Base-by-base conservation (phyloP, 495 filamentous ascomycete species). In the Penicillium psychrofluorescens region DNA sequence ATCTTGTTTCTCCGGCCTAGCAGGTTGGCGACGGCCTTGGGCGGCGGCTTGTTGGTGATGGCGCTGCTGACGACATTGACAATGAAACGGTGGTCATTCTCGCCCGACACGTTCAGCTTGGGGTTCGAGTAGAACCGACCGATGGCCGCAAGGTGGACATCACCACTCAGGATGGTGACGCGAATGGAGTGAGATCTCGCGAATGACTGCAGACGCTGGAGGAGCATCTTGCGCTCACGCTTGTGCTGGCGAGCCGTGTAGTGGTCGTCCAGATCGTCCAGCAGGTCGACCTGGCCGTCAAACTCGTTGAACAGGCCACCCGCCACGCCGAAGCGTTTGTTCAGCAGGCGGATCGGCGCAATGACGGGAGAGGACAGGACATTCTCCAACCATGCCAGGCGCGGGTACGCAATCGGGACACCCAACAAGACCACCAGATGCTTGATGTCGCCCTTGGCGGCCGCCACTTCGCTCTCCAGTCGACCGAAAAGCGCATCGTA, bases 251-350 rank as follows among this genome's bases (percentile, higher is more conserved):
- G 79, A 10, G 91, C 89, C 27, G 88, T 95, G 67, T 95, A 95
- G 59, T 97, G 91, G 59, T 95, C 91, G 57, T 95, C 90, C 12
- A 96, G 72, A 54, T 96, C 91, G 57, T 97, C 91, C 7, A 95
- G 71, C 22, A 95, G 72, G 71, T 97, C 91, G 10, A 94, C 81
- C 50, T 80, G 78, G 22, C 91, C 91, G 61, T 95, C 91, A 45
- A 95, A 97, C 39, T 84, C 78, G 63, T 97, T 95, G 77, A 97
- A 95, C 13, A 95, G 69, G 48, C 79, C 79, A 27, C 87, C 87
- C 6, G 84, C 87, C 38, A 94, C 61, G 39, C 91, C 91, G 53
- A 97, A 90, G 39, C 90, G 81, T 63, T 90, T 87, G 71, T 95
- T 94, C 40, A 95, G 58, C 50, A 97, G 83, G 35, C 88, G 86